Base-by-base conservation (phyloP, 2,329 filamentous ascomycete genomes). In the Neonectria sp. region DNA sequence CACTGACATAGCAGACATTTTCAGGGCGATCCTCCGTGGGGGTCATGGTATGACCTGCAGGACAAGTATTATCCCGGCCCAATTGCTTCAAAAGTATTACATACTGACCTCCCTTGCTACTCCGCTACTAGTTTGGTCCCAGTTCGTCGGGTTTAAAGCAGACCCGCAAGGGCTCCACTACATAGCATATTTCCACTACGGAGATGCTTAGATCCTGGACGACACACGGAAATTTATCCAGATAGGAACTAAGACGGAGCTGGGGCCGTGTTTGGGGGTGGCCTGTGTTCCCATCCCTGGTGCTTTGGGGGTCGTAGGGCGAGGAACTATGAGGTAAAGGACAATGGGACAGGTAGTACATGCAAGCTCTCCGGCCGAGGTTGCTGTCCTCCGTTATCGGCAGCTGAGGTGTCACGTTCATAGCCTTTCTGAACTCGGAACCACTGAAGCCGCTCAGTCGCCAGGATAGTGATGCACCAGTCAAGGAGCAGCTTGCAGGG, bases 71-170 rank as follows among this genome's bases (percentile, higher is more conserved):
- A 21, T 43, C 27, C 13, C 6, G 31, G 40, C 31, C 60, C 53
- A 63, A 57, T 63, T 63, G 43, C 60, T 46, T 57, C 25, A 17
- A 17, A 56, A 48, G 51, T 21, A 57, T 63, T 63, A 57, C 60
- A 57, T 57, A 63, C 52, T 27, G 15, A 13, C 40, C 37, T 49
- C 13, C 33, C 31, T 27, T n/a, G 33, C 60, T 31, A 43, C 43
- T 63, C 60, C 60, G 46, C 53, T 55, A 35, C 29, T 33, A 51
- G 21, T 56, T 51, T 57, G 25, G 52, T 43, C 13, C 60, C 60
- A 56, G 52, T 21, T 45, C 43, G 33, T 53, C 33, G 45, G 60
- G 43, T 56, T 55, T 12, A 29, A 13, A 43, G 25, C 35, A 24
- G 53, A 11, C 24, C 45, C 51, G n/a, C 31, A 21, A 3, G 31